Percentiles rank a stretch among this genome's conserved stretches.
Conservation (phyloP, 129 eudicot genomes). For the Arctium minus region DNA sequence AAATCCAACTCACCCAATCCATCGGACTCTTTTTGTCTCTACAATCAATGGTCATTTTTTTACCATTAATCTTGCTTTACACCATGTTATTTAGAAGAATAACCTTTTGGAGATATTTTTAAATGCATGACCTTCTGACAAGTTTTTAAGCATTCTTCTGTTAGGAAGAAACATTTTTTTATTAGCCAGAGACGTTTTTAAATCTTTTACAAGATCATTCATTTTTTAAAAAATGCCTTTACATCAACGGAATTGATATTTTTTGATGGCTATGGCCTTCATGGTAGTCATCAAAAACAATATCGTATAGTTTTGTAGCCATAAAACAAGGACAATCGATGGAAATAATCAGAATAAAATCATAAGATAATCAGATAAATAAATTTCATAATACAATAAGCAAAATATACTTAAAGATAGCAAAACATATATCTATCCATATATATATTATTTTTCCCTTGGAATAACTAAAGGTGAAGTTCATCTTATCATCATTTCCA, state of each 20-base stretch:
- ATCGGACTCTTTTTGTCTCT: too few species aligned
- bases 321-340: background rate
- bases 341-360: background rate
- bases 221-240: background rate
- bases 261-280: background rate
- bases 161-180: too few species aligned
- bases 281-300: background rate
- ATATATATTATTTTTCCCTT: background rate
- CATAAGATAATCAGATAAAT: background rate
- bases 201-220: background rate
- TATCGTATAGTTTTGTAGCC: background rate
- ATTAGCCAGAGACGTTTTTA: too few species aligned
- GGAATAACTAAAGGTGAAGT: background rate
- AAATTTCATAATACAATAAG: background rate
- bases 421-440: background rate
- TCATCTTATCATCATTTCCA: slow-evolving; percentile 14
- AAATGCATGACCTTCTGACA: too few species aligned
- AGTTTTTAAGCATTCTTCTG: too few species aligned
- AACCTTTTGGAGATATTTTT: too few species aligned
- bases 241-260: background rate
- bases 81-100: too few species aligned
- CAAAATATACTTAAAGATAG: background rate
- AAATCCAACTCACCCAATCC: too few species aligned
- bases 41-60: too few species aligned
- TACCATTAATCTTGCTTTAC: too few species aligned